Evolutionary conservation across 108 stramenopile species (phyloP), one percentile per base, ranked within the genome.

Genomic region (Nitzschia sp.): DNA sequence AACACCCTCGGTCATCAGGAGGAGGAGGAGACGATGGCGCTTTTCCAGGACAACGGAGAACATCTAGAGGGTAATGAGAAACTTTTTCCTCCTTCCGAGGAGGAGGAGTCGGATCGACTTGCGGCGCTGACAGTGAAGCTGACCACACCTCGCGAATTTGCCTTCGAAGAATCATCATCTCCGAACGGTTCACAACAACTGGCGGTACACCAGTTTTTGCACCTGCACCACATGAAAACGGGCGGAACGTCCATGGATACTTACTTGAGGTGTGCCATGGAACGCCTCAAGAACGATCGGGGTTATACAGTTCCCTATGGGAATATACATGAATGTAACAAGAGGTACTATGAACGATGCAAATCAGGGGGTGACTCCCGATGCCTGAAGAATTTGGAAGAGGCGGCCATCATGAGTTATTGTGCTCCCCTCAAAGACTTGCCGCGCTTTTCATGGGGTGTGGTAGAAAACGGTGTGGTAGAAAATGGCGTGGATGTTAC

Each of bases 151-250:
- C 5, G 48, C 4, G 48, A 50, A n/a, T 22, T 50, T 16, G 48
- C 48, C 48, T 21, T 50, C 16, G 48, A 50, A 50, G 21, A 22
- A 13, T 6, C 6, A 4, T 4, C 48, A 4, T n/a, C 21, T 21
- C 48, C 48, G 19, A 50, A 11, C 17, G n/a, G n/a, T n/a, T n/a
- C n/a, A n/a, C n/a, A n/a, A n/a, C 9, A 50, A 50, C 19, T 50
- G 48, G 9, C 48, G 9, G 21, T 22, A 11, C 84, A 85, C 41
- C 86, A 90, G 59, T 86, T 90, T 58, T 65, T 85, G 58, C 89
- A 90, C 61, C 70, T 86, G 68, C 89, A 90, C 61, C 84, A 90
- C 63, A 90, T 90, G 89, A 90, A 90, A 69, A 87, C 89, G 28
- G 89, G 86, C 36, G 89, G 89, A 19, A 90, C 89, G 8, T 76